Conservation (phyloP, 176 grass and related monocot genomes). For the Oryza officinalis region DNA sequence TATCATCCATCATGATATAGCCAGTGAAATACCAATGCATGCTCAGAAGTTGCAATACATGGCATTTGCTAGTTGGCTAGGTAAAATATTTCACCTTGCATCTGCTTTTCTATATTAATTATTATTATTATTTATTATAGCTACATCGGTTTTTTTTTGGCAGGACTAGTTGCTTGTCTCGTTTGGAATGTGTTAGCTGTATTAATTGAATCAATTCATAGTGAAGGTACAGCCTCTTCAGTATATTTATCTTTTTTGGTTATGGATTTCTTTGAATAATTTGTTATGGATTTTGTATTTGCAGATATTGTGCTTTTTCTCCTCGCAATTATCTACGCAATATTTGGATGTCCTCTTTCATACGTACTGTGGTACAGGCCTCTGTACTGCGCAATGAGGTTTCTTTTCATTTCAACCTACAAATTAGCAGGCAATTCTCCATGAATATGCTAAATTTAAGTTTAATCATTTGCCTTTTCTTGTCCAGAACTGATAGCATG, state of each 20-base stretch:
- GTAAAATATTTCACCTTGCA: conserved; percentile 46
- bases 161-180: conserved; percentile 77
- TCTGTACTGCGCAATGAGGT: conserved; percentile 90
- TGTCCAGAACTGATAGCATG: conserved; percentile 79
- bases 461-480: conserved; percentile 25
- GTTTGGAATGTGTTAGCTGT: conserved; percentile 78
- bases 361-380: conserved; percentile 91
- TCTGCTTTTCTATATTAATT: background rate
- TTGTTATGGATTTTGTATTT: conserved; percentile 20
- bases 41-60: conserved; percentile 78
- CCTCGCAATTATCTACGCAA: conserved; percentile 71
- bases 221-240: conserved; percentile 49
- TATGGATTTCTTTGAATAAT: background rate
- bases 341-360: conserved; percentile 88
- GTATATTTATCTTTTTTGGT: background rate
- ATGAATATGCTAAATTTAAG: conserved; percentile 11
- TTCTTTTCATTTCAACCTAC: conserved; percentile 22
- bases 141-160: conserved; percentile 12
- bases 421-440: background rate
- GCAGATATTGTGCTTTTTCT: conserved; percentile 80
- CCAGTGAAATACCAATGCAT: conserved; percentile 83
- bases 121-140: background rate
- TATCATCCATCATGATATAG: conserved; percentile 89
- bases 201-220: conserved; percentile 58
- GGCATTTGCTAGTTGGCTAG: conserved; percentile 94